Evolutionary conservation across 2,329 filamentous ascomycete species (phyloP), one percentile per base, ranked within the genome.

Genomic region (Diaporthe amygdali): DNA sequence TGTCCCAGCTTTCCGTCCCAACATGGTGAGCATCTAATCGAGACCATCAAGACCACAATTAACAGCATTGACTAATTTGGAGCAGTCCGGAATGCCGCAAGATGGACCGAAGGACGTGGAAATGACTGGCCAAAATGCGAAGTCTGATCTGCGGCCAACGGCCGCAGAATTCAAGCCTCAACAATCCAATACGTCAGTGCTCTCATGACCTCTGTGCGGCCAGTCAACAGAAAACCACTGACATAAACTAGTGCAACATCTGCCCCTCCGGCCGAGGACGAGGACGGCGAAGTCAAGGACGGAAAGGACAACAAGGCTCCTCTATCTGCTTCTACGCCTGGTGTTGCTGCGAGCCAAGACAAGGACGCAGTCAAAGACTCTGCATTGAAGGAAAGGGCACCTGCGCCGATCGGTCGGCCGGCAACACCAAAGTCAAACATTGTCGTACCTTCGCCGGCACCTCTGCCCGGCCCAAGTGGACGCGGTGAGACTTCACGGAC

Each of bases 221-320:
- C 66, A 77, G 75, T 69, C 69, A 71, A 46, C 61, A 76, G 17
- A 32, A 22, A 51, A 14, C 37, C 32, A 59, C 71, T 71, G 56
- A 73, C 69, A 66, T 44, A 61, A 74, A 78, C n/a, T 78, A 81
- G 70, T 68, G 79, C 71, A 22, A 59, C 56, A 15, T 68, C 70
- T 49, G 44, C 67, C 10, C 72, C 54, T 14, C 73, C 80, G 15
- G 79, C 79, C 1, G 90, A 92, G 72, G 88, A 89, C 67, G 92
- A 94, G 78, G 92, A 94, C 77, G 92, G 92, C 25, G 92, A 94
- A 78, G 91, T 94, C 30, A 89, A 90, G 73, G 92, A 94, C 75
- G 84, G 83, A 41, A 90, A 83, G 80, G 55, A 78, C 77, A 61
- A 71, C 69, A 73, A 73, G 69, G 39, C 72, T 66, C 34, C 71